Evolutionary conservation across 73 alveolate genomes (phyloP).

Genomic region (Tetrahymena malaccensis): DNA sequence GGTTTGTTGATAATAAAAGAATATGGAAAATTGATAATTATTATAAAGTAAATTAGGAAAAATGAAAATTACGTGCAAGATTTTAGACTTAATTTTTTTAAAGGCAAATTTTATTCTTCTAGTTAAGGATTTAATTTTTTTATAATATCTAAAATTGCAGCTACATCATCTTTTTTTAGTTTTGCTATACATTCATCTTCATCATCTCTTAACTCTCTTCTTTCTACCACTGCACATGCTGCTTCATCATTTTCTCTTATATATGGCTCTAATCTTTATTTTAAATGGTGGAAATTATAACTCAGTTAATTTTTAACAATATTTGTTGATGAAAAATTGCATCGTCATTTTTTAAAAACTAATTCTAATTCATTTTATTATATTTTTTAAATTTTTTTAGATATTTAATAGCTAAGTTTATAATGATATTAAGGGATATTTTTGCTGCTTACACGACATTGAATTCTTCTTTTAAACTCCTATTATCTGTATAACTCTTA

Average conservation of each 20-base stretch:
- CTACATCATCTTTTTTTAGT: not conserved
- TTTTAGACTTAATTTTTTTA: not conserved
- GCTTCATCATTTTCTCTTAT: not conserved
- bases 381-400: not conserved
- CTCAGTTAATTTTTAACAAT: not conserved
- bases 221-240: not conserved
- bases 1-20: too few relatives aligned
- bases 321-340: not conserved
- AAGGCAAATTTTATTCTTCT: not conserved
- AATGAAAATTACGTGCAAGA: not conserved
- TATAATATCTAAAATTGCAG: not conserved
- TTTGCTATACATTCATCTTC: not conserved
- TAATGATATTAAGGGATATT: not conserved
- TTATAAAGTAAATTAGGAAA: too few relatives aligned
- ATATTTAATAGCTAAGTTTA: not conserved
- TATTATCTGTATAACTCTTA: not conserved
- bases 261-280: not conserved
- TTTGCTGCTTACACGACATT: not conserved
- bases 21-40: too few relatives aligned
- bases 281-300: not conserved
- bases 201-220: not conserved
- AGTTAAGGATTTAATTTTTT: not conserved
- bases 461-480: not conserved
- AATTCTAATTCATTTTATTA: not conserved
- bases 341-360: not conserved